Conservation (phyloP, 805 yeast genomes). For the Nakazawaea molendinolei region DNA sequence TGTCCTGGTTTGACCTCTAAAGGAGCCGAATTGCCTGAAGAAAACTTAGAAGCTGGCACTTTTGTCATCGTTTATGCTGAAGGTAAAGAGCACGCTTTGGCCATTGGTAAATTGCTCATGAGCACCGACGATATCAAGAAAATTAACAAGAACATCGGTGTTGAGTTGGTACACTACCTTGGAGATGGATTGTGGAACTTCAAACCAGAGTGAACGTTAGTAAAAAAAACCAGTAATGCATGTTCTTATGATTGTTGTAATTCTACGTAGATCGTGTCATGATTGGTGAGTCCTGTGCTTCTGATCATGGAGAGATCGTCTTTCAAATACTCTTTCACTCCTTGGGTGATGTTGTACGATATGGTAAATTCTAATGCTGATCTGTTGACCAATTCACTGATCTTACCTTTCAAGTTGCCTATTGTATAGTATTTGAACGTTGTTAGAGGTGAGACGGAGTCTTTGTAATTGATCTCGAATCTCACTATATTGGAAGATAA, state of each 20-base stretch:
- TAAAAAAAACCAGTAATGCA: neutral
- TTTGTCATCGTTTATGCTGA: conserved; percentile 84
- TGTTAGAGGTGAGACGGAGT: neutral
- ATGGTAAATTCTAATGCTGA: conserved; percentile 16
- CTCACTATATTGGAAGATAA: conserved; percentile 3
- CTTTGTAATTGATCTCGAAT: neutral
- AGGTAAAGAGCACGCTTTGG: conserved; percentile 87
- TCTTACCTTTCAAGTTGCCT: conserved; percentile 21
- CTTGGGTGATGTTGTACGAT: conserved; percentile 16
- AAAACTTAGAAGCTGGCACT: conserved; percentile 57
- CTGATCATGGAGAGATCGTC: conserved; percentile 20
- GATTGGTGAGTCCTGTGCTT: conserved; percentile 16
- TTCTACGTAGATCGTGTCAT: conserved; percentile 4
- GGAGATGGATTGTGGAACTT: conserved; percentile 88
- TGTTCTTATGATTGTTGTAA: neutral
- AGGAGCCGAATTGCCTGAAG: conserved; percentile 79
- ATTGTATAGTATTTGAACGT: conserved; percentile 17
- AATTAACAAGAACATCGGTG: conserved; percentile 82
- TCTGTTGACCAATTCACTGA: conserved; percentile 15
- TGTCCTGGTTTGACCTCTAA: conserved; percentile 89
- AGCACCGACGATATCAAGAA: conserved; percentile 82
- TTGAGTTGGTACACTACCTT: conserved; percentile 73
- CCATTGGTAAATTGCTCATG: conserved; percentile 84
- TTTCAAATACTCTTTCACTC: conserved; percentile 16
- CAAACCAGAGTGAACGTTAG: conserved; percentile 33